Evolutionary conservation across 2,329 filamentous ascomycete species (phyloP), one percentile per base, ranked within the genome.

Genomic region (Clarireedia homoeocarpa): DNA sequence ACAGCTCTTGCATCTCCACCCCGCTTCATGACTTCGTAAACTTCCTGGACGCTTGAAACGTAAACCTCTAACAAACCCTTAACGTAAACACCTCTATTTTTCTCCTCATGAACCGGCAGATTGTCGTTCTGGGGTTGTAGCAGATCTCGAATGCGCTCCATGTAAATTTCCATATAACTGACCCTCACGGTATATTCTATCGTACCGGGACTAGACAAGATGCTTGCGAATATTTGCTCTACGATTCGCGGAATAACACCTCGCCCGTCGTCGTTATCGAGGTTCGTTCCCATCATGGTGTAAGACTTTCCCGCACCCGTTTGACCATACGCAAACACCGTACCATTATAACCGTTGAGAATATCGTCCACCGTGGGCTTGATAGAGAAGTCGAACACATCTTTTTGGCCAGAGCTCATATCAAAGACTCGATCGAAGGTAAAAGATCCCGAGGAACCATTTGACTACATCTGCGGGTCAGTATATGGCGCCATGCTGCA

Each of bases 111-210:
- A n/a, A 97, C 86, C 0, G 92, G 91, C 52, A 99, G 77, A 69
- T 97, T 97, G 75, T 96, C 92, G 73, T 97, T 96, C 59, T 91
- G 88, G 10, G 94, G 94, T 24, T 87, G 85, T 61, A 99, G 77
- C 67, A 99, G 75, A 83, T 99, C 94, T 67, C 92, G 84, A 71
- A 99, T 97, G 65, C 88, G 85, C 76, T 99, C 94, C 94, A 97
- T 99, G 77, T 99, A 99, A 62, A 99, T 97, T 74, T 99, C 94
- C 91, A 99, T 96, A 74, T 97, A 97, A 73, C 91, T 96, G 69
- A 97, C 92, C 56, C 91, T 85, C 53, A 99, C 92, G n/a, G 91
- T 97, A 73, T 97, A 97, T 74, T 97, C 94, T 71, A 97, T 96
- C 64, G 89, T 95, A 66, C 85, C 85, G 45, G 92, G 89, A 66